Evolutionary conservation across 768 basidiomycete genomes (phyloP).

Genomic region (Solioccasus polychromus): DNA sequence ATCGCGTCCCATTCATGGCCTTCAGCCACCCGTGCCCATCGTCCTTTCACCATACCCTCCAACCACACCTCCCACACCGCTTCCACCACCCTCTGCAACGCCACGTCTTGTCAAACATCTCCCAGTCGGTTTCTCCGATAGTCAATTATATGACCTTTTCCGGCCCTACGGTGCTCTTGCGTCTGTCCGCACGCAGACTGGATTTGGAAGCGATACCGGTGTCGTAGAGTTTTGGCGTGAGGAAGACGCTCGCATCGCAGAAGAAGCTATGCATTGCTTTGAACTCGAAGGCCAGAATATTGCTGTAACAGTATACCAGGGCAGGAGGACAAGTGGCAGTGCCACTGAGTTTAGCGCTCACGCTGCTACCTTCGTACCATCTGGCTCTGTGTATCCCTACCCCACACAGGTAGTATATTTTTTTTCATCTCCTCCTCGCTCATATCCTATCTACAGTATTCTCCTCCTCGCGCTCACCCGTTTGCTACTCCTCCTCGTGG

Average conservation of each 20-base stretch:
- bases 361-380: slow-evolving; percentile 76
- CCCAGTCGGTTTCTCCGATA: slow-evolving; percentile 63
- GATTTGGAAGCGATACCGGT: slow-evolving; percentile 74
- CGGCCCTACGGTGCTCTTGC: slow-evolving; percentile 81
- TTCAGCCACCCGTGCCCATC: slow-evolving; percentile 56
- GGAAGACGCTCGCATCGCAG: slow-evolving; percentile 75
- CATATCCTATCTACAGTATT: slow-evolving; percentile 45
- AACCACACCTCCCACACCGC: slow-evolving; percentile 67
- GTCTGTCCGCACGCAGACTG: slow-evolving; percentile 69
- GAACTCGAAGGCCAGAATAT: slow-evolving; percentile 85
- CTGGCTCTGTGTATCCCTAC: slow-evolving; percentile 62
- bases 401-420: slow-evolving; percentile 49
- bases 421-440: slow-evolving; percentile 1
- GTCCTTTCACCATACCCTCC: slow-evolving; percentile 83
- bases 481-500: slow-evolving; percentile 38
- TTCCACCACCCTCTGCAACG: slow-evolving; percentile 72
- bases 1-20: slow-evolving; percentile 63
- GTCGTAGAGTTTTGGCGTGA: slow-evolving; percentile 87
- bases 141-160: slow-evolving; percentile 80
- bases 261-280: slow-evolving; percentile 79
- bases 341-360: slow-evolving; percentile 67
- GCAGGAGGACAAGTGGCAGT: slow-evolving; percentile 52
- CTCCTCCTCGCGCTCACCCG: slow-evolving; percentile 60
- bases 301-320: slow-evolving; percentile 75
- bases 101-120: slow-evolving; percentile 86